These are phyloP conservation scores for Chenopodium album DNA, from an alignment of 148 eudicot species.

Conservation along the genomic window DNA sequence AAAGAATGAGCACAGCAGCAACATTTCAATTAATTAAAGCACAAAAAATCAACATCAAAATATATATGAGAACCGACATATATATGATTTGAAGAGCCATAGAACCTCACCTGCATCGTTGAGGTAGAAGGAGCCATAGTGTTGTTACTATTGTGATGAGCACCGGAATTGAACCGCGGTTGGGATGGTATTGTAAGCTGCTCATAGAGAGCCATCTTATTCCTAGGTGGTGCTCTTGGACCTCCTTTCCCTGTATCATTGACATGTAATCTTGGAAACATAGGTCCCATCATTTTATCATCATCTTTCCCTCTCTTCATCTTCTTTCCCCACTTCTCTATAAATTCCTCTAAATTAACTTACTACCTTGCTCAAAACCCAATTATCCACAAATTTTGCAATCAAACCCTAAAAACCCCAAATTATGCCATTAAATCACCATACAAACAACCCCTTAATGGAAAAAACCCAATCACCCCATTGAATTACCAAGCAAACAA, in stretches of 20 bases:
- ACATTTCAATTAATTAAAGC: neutral
- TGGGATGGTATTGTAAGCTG: slow-evolving; percentile 82
- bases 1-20: neutral
- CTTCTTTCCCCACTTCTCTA: slow-evolving; percentile 15
- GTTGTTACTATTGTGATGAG: slow-evolving; percentile 28
- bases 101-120: slow-evolving; percentile 47
- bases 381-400: slow-evolving; percentile 23
- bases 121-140: slow-evolving; percentile 41
- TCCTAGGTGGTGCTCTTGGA: slow-evolving; percentile 95
- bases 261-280: slow-evolving; percentile 92
- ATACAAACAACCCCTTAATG: neutral
- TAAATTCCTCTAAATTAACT: neutral
- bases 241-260: slow-evolving; percentile 93
- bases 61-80: neutral
- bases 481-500: neutral
- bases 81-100: neutral
- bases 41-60: neutral
- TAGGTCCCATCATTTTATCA: slow-evolving; percentile 62
- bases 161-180: slow-evolving; percentile 50
- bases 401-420: slow-evolving; percentile 6
- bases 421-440: neutral
- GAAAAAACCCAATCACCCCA: neutral
- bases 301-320: slow-evolving; percentile 81
- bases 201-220: slow-evolving; percentile 96
- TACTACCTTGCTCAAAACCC: slow-evolving; percentile 15